Base-by-base conservation (phyloP, 2,329 filamentous ascomycete species). In the Cladosporium colombiae region DNA sequence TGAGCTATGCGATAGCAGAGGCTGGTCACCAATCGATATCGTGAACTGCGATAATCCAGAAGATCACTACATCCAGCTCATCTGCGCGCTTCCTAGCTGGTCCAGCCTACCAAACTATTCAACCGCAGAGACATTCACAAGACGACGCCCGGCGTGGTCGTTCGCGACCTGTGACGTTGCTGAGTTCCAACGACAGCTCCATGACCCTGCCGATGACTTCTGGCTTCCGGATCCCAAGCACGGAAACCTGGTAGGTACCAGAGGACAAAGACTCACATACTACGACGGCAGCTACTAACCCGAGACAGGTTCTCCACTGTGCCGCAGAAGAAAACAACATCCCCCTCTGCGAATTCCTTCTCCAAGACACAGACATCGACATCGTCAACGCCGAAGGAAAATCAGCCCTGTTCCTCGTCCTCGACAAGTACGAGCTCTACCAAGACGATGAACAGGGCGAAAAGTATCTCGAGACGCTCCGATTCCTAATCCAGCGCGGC, bases 271-370 rank as follows among this genome's bases (percentile, higher is more conserved):
- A 35, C 2, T 14, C 21, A 5, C 23, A 27, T n/a, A 27, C 49
- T 16, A 27, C 2, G 29, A 52, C 23, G 40, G 40, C 16, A 46
- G 40, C 40, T 46, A n/a, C 29, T 31, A 7, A 52, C 25, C 13
- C 14, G 0, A 13, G 27, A n/a, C 27, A 55, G 52, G 52, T 31
- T 1, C 13, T 55, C 8, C 52, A 55, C n/a, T 55, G 52, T 14
- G 52, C 52, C 29, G 52, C 13, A 1, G 52, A 55, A 55, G 52
- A 55, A 29, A 55, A 55, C 29, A 55, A 55, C 52, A 55, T 55
- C 8, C 52, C 52, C 2, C 52, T 55, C 18, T 55, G 52, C 52
- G 52, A 55, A 21, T 11, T 55, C 3, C 52, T 55, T 33, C 27
- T 55, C 2, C 3, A 33, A 29, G 10, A 31, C 18, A 55, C 27